These are phyloP conservation scores for Massarina eburnea DNA, from an alignment of 2,329 filamentous ascomycete species.

Conservation along the genomic window DNA sequence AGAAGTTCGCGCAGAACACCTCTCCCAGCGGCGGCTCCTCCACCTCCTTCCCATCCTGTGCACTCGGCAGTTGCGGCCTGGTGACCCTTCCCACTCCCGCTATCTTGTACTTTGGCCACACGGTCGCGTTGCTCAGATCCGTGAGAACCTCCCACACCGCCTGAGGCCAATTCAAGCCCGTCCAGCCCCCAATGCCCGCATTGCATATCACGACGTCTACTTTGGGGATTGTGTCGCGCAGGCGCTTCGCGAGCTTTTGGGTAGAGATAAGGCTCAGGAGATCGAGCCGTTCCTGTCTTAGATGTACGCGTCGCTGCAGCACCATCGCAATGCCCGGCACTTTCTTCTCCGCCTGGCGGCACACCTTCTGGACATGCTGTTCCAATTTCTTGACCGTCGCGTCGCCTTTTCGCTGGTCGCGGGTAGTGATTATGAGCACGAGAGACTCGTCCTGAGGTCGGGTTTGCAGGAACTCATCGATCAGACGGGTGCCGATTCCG, in stretches of 20 bases:
- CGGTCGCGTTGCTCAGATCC: conserved; percentile 67
- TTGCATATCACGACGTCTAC: conserved; percentile 83
- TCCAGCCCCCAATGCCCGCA: conserved; percentile 86
- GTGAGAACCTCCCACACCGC: conserved; percentile 61
- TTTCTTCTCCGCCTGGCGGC: conserved; percentile 37
- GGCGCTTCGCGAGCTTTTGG: conserved; percentile 54
- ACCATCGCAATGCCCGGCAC: conserved; percentile 45
- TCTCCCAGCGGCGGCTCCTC: conserved; percentile 68
- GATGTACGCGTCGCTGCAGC: conserved; percentile 48
- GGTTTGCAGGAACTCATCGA: conserved; percentile 81
- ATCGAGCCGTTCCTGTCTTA: conserved; percentile 61
- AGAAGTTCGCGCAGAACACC: conserved; percentile 89
- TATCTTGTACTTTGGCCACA: conserved; percentile 78
- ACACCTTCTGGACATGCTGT: conserved; percentile 58
- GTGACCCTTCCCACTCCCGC: conserved; percentile 58
- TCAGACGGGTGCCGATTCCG: conserved; percentile 78
- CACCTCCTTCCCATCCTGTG: conserved; percentile 17
- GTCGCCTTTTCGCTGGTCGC: conserved; percentile 70
- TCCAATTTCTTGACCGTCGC: conserved; percentile 69
- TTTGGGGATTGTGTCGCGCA: conserved; percentile 63
- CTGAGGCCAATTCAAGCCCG: conserved; percentile 68
- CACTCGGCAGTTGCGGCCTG: conserved; percentile 52
- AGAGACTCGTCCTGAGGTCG: conserved; percentile 69
- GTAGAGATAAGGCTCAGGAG: conserved; percentile 58
- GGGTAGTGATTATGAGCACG: conserved; percentile 80